These are phyloP conservation scores for Phytopythium delawarense DNA, from an alignment of 352 stramenopile genomes.

Conservation along the genomic window DNA sequence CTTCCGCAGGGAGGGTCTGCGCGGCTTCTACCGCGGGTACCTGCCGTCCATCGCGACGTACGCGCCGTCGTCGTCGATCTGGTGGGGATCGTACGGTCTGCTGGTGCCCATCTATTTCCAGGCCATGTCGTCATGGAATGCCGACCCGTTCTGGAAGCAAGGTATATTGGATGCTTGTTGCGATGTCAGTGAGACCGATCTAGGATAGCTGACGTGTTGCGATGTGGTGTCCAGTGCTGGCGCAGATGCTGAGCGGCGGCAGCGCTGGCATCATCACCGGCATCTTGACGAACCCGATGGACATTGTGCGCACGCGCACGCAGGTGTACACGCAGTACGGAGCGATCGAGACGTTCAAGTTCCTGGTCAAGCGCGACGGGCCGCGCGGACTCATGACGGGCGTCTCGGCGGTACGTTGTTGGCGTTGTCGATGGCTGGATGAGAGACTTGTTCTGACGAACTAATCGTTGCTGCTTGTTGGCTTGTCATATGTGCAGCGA, in stretches of 20 bases:
- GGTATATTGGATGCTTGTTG: too few relatives aligned
- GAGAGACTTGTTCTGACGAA: background rate
- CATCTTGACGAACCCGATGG: slow-evolving; percentile 85
- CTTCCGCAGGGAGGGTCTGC: slow-evolving; percentile 57
- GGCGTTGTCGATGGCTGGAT: background rate
- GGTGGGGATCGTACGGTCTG: slow-evolving; percentile 85
- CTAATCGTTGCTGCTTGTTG: background rate
- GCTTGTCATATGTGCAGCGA: slow-evolving; percentile 27
- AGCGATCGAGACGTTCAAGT: slow-evolving; percentile 78
- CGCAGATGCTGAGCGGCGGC: slow-evolving; percentile 72
- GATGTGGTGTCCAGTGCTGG: slow-evolving; percentile 39
- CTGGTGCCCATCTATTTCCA: slow-evolving; percentile 74
- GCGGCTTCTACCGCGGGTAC: slow-evolving; percentile 84
- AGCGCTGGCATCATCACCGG: slow-evolving; percentile 76
- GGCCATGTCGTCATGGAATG: slow-evolving; percentile 42
- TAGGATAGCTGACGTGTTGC: too few relatives aligned
- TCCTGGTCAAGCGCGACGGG: slow-evolving; percentile 76
- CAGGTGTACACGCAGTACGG: slow-evolving; percentile 85
- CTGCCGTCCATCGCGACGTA: slow-evolving; percentile 83
- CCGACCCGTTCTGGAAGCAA: slow-evolving; percentile 83
- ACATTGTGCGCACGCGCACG: slow-evolving; percentile 83
- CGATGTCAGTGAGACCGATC: too few relatives aligned
- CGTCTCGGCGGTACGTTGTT: slow-evolving; percentile 58
- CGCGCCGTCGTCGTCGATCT: slow-evolving; percentile 80
- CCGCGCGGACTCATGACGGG: slow-evolving; percentile 76